Base-by-base conservation (phyloP, 805 yeast genomes). In the Saccharomyces mikatae region DNA sequence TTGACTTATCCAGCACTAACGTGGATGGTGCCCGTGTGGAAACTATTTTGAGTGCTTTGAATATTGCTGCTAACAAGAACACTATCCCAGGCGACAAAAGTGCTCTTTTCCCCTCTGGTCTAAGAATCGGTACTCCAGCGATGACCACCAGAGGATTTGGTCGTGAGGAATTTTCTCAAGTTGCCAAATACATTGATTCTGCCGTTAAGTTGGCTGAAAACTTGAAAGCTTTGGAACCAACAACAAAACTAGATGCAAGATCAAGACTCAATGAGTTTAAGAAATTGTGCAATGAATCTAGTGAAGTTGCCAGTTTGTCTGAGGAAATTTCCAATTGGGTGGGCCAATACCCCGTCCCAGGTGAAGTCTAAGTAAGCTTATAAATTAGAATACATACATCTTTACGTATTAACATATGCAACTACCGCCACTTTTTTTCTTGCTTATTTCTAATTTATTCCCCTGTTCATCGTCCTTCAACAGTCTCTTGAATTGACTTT, bases 121-220 rank as follows among this genome's bases (percentile, higher is more conserved):
- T 92, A 61, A 87, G 99, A 78, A 86, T 92, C 58, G 99, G 99
- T 65, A 88, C 98, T 17, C 99, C 99, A 56, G 98, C 98, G 49
- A 92, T 92, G 98, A 86, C 97, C 54, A 89, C 97, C 52, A 85
- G 99, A 77, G 97, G 97, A 49, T 86, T 92, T 68, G 81, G 81
- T 52, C 80, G 78, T 58, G 79, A 75, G 54, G 98, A 92, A 65
- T 92, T 92, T 68, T 83, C 77, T 58, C 79, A 80, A 69, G 94
- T 92, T 54, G 92, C 91, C 47, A 80, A 77, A 52, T 89, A 80
- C 76, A 87, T 92, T 66, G 87, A 87, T 68, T 73, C 76, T 61
- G 96, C 97, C 41, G 90, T 88, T 56, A 78, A 80, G 52, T 76
- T 88, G 62, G 81, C 96, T 26, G 71, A 78, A 53, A 76, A 74